Conservation (phyloP, 306 rosid species). For the Vigna mungo region DNA sequence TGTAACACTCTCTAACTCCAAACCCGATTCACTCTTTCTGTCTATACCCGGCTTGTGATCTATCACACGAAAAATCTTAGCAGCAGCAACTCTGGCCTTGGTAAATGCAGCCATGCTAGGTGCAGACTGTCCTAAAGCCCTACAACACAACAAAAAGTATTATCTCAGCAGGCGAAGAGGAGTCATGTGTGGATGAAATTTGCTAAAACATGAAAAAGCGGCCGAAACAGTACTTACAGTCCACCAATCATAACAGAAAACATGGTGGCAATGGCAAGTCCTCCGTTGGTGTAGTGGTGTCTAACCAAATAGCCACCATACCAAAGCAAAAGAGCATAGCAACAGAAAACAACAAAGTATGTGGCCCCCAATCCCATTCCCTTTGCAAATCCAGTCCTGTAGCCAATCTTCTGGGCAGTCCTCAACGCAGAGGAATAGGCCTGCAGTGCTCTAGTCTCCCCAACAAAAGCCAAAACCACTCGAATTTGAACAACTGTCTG, state of each 20-base stretch:
- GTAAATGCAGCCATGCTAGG: conserved; percentile 85
- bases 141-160: neutral
- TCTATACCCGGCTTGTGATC: conserved; percentile 82
- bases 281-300: conserved; percentile 86
- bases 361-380: conserved; percentile 95
- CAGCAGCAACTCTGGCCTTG: conserved; percentile 92
- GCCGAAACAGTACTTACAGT: conserved; percentile 61
- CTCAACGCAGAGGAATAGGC: conserved; percentile 72
- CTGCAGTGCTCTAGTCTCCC: conserved; percentile 71
- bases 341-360: conserved; percentile 90
- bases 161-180: conserved; percentile 55
- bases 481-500: conserved; percentile 90
- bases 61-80: conserved; percentile 71
- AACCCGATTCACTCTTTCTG: conserved; percentile 66
- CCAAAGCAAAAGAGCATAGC: conserved; percentile 92
- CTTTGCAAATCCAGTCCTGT: conserved; percentile 82
- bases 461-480: conserved; percentile 76
- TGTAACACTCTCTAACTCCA: conserved; percentile 72
- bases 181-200: conserved; percentile 50
- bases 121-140: conserved; percentile 82
- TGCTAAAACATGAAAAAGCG: conserved; percentile 18
- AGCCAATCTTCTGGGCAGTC: conserved; percentile 73
- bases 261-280: conserved; percentile 93
- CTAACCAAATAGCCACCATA: conserved; percentile 90
- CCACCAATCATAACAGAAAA: conserved; percentile 93